phyloP scores from a whole-genome alignment of 1,139 yeast species.

The Saccharomyces hybrid region DNA sequence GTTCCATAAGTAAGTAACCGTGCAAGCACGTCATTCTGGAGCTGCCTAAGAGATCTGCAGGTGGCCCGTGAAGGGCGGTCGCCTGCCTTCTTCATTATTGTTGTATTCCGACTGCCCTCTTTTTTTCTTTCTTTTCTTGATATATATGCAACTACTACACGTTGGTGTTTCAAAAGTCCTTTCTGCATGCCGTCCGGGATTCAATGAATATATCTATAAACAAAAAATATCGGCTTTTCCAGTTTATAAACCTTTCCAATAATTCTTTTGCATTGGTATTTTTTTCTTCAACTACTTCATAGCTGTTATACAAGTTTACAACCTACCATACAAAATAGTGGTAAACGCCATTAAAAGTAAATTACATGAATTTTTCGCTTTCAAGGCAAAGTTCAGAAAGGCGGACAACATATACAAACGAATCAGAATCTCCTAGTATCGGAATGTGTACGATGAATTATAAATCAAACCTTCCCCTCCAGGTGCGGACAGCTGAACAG shows the following conservation, averaged over 20 bases:
- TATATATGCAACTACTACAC: background rate
- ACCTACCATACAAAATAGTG: background rate
- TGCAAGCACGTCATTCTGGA: background rate
- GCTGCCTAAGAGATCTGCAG: background rate
- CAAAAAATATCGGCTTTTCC: background rate
- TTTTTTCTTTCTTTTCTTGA: background rate
- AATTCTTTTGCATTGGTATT: background rate
- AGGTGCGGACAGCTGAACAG: background rate
- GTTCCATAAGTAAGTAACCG: background rate
- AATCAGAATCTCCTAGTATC: background rate
- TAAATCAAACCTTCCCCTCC: background rate
- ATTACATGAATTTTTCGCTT: background rate
- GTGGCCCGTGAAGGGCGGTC: background rate
- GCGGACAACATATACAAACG: background rate
- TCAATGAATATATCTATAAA: background rate
- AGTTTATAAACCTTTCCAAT: background rate
- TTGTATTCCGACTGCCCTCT: background rate
- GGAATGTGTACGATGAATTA: background rate
- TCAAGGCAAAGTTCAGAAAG: background rate
- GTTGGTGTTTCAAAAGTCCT: background rate
- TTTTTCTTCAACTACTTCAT: background rate
- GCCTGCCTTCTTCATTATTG: background rate
- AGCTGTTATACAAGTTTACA: background rate
- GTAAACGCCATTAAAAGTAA: background rate
- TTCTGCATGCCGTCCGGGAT: background rate